Conservation (phyloP, 1,284 basidiomycete genomes). For the Porphyrellus sp. region DNA sequence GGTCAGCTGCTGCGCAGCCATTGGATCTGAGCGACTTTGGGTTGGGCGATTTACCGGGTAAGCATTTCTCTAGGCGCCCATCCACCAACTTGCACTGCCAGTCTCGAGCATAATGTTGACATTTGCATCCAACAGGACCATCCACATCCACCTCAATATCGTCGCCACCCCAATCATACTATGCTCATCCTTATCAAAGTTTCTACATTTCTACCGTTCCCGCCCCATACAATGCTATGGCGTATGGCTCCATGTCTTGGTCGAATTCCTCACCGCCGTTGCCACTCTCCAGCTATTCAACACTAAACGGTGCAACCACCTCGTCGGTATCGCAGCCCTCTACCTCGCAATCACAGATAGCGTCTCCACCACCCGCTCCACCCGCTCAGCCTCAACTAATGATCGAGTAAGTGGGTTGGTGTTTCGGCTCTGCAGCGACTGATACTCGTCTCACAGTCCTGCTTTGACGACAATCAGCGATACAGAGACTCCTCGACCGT, state of each 20-base stretch:
- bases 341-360: constrained; percentile 34
- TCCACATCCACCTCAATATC: constrained; percentile 40
- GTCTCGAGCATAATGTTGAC: constrained; percentile 18
- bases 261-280: constrained; percentile 42
- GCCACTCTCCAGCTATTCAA: constrained; percentile 70
- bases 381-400: constrained; percentile 41
- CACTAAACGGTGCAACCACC: constrained; percentile 66
- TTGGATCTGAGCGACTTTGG: constrained; percentile 47
- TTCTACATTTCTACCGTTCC: constrained; percentile 42
- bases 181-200: constrained; percentile 39
- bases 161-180: constrained; percentile 38
- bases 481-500: constrained; percentile 35
- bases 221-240: constrained; percentile 51
- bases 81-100: constrained; percentile 4
- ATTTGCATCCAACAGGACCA: constrained; percentile 22
- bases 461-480: constrained; percentile 49
- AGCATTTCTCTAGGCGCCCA: constrained; percentile 34
- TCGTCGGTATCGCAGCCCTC: constrained; percentile 30
- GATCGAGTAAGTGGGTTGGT: constrained; percentile 48
- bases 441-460: constrained; percentile 38
- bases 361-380: constrained; percentile 27
- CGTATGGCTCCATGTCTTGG: constrained; percentile 50
- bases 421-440: constrained; percentile 6
- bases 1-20: constrained; percentile 34
- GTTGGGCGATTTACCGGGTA: constrained; percentile 39